Percentiles rank a stretch among this genome's conserved stretches.
phyloP scores from a whole-genome alignment of 2,329 filamentous ascomycete species.

The Phoma herbarum region DNA sequence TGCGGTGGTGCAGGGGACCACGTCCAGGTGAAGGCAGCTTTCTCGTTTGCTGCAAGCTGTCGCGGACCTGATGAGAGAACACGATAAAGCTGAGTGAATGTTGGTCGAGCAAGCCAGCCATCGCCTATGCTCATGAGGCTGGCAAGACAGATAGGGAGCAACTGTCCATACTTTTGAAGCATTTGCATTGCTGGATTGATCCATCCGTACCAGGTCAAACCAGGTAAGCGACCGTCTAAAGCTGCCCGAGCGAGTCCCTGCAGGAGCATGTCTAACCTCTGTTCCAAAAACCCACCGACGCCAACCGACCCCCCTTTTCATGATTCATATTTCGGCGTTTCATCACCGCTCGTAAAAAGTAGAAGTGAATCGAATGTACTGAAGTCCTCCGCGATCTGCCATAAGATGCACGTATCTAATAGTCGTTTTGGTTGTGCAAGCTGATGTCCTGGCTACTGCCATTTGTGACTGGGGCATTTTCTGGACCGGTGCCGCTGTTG shows the following conservation, averaged over 20 bases:
- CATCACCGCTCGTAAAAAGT: background rate
- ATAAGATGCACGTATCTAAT: slow-evolving; percentile 23
- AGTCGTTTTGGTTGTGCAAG: slow-evolving; percentile 64
- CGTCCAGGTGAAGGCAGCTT: background rate
- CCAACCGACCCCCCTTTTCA: slow-evolving; percentile 8
- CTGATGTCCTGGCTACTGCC: slow-evolving; percentile 65
- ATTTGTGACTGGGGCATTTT: slow-evolving; percentile 30
- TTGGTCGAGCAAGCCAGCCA: background rate
- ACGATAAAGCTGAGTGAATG: background rate
- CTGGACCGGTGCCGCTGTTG: slow-evolving; percentile 32
- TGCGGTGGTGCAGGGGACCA: too few relatives aligned
- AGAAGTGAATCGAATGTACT: background rate
- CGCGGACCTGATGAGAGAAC: background rate
- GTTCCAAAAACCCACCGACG: slow-evolving; percentile 16
- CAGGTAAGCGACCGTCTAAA: slow-evolving; percentile 9
- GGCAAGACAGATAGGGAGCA: background rate
- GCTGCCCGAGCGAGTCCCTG: background rate
- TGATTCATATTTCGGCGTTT: slow-evolving; percentile 8
- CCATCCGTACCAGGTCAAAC: background rate
- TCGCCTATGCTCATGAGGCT: background rate
- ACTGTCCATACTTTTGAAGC: background rate
- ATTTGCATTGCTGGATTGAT: background rate
- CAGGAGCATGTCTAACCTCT: slow-evolving; percentile 3
- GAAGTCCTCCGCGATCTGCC: background rate
- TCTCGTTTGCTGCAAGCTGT: background rate